A percentile compares a stretch with the other conserved stretches of the same genome.
phyloP scores from a whole-genome alignment of 2,329 filamentous ascomycete genomes.

The Cercospora zeae-maydis region DNA sequence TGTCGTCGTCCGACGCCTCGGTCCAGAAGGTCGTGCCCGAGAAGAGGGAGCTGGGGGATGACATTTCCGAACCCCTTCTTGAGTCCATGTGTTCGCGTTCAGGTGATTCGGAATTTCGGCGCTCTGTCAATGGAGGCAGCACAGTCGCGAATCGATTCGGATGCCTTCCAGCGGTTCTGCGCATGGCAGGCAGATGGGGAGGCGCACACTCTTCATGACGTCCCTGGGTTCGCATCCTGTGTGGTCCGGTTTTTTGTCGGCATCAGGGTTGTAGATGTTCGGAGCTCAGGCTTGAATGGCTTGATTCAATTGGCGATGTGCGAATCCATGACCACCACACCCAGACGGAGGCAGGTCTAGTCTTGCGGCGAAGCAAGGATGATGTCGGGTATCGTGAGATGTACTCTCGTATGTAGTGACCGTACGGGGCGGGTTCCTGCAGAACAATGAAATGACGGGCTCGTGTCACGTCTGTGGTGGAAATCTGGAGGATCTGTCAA shows the following conservation, averaged over 20 bases:
- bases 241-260: conserved; percentile 6
- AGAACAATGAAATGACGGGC: background rate
- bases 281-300: background rate
- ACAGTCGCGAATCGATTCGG: conserved; percentile 11
- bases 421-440: background rate
- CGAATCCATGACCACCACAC: conserved; percentile 4
- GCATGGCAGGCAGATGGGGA: background rate
- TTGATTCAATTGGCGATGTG: conserved; percentile 6
- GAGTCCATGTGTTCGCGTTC: conserved; percentile 3
- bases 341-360: conserved; percentile 6
- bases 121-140: conserved; percentile 5
- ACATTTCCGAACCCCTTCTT: background rate
- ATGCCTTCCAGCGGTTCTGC: conserved; percentile 6
- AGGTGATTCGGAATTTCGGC: conserved; percentile 5
- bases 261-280: conserved; percentile 11
- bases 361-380: conserved; percentile 1
- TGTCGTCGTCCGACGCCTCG: conserved; percentile 9
- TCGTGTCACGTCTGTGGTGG: background rate
- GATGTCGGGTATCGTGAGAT: background rate
- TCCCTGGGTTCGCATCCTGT: background rate
- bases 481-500: conserved; percentile 4
- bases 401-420: background rate
- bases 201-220: background rate
- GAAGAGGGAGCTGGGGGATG: conserved; percentile 14
- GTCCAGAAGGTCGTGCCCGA: conserved; percentile 13